These are phyloP conservation scores for Agroathelia rolfsii DNA, from an alignment of 1,284 basidiomycete species.

Conservation along the genomic window DNA sequence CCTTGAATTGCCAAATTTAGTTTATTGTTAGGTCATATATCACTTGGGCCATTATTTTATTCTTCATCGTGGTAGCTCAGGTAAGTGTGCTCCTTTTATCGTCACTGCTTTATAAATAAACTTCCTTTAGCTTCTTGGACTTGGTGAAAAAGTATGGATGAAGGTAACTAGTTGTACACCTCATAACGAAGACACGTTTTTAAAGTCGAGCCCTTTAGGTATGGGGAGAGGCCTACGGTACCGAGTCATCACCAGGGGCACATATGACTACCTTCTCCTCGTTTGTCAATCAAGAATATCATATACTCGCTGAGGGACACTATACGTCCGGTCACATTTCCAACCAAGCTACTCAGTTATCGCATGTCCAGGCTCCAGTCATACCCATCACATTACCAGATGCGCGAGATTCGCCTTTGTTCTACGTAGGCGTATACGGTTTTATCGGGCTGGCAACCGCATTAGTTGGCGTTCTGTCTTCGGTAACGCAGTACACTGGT, in stretches of 20 bases:
- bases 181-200: neutral
- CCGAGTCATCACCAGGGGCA: slow-evolving; percentile 10
- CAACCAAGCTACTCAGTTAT: slow-evolving; percentile 23
- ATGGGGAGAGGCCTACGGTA: slow-evolving; percentile 53
- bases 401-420: slow-evolving; percentile 46
- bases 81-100: too few relatives aligned
- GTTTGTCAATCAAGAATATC: slow-evolving; percentile 26
- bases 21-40: too few relatives aligned
- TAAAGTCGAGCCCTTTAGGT: slow-evolving; percentile 22
- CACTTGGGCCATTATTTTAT: too few relatives aligned
- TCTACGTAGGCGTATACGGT: slow-evolving; percentile 56
- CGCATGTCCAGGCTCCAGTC: slow-evolving; percentile 11
- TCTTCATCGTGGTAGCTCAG: too few relatives aligned
- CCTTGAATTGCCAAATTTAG: too few relatives aligned
- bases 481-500: slow-evolving; percentile 49
- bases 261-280: slow-evolving; percentile 20
- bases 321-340: slow-evolving; percentile 19
- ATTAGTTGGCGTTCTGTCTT: slow-evolving; percentile 33
- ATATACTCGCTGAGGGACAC: slow-evolving; percentile 13
- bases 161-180: slow-evolving; percentile 34
- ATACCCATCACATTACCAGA: slow-evolving; percentile 19
- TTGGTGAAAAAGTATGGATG: slow-evolving; percentile 74
- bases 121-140: too few relatives aligned
- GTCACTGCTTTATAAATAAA: too few relatives aligned
- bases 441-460: slow-evolving; percentile 40